These are phyloP conservation scores for Psophocarpus tetragonolobus DNA, from an alignment of 306 rosid species.

Conservation along the genomic window DNA sequence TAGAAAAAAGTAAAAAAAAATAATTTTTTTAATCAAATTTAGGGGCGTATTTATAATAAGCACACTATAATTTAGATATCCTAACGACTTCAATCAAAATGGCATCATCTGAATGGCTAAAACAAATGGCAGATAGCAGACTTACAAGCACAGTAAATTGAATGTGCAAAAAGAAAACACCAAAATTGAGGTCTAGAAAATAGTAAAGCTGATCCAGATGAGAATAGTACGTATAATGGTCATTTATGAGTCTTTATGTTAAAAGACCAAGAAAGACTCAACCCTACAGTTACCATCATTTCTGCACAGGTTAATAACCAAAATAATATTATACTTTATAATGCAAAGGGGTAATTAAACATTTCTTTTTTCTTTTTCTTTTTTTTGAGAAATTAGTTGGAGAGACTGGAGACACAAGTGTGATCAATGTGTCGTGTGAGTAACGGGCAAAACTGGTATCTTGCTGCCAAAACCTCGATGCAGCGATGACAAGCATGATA, in stretches of 20 bases:
- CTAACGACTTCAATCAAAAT: neutral
- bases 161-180: neutral
- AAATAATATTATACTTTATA: neutral
- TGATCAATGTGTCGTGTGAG: neutral
- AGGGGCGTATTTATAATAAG: neutral
- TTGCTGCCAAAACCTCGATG: slow-evolving; percentile 4
- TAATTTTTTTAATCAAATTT: too few relatives aligned
- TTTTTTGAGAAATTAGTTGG: neutral
- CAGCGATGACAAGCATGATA: slow-evolving; percentile 19
- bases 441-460: neutral
- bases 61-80: neutral
- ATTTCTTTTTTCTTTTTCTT: too few relatives aligned
- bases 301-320: neutral
- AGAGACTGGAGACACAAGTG: neutral
- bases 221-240: neutral
- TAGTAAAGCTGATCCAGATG: neutral
- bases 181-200: neutral
- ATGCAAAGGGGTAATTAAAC: neutral
- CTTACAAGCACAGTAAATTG: slow-evolving; percentile 14
- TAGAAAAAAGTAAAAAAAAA: too few relatives aligned
- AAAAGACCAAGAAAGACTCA: neutral
- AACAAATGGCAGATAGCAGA: neutral
- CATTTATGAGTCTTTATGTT: neutral
- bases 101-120: neutral
- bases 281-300: neutral